Base-by-base conservation (phyloP, 176 grass and related monocot species). In the Areca catechu region DNA sequence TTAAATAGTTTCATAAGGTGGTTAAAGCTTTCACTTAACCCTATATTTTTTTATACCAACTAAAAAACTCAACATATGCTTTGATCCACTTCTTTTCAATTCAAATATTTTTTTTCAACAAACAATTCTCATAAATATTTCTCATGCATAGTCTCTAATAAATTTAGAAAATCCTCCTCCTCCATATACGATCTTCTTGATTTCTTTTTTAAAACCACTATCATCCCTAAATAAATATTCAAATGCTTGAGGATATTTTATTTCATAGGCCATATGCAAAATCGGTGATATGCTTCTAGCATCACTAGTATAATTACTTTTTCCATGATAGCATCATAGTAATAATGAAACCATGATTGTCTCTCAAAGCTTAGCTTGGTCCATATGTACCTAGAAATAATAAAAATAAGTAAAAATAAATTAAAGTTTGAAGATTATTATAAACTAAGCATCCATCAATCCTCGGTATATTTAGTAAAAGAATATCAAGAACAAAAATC, bases 81-180 rank as follows among this genome's bases (percentile, higher is more conserved):
- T 64, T 81, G 54, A 79, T 73, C 79, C 88, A 92, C 53, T 83
- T 92, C 21, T 86, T 61, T 77, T 83, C 86, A 50, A 80, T 62
- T 80, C 76, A 71, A 80, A 91, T 49, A 91, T 19, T 9, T 63
- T 9, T 63, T 71, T 63, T 86, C 21, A 91, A 57, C 82, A 76
- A 86, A 15, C 21, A 15, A 57, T 80, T 86, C 27, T 54, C 73
- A 15, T 24, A 16, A 56, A 92, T 55, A 53, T 71, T 90, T 86
- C 43, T 34, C 68, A 37, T 83, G 58, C 88, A 92, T 92, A 23
- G 70, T 27, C 21, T 86, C 71, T 76, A 83, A 92, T 49, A 49
- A 61, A 34, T 73, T 61, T 3, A 83, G 58, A 69, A 92, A 51
- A 1, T 82, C 72, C 47, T 63, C 30, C 28, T 74, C 79, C 58